A percentile compares a stretch with the other conserved stretches of the same genome.
These are phyloP conservation scores for Panicum miliaceum DNA, from an alignment of 176 grass and related monocot genomes.

Conservation along the genomic window DNA sequence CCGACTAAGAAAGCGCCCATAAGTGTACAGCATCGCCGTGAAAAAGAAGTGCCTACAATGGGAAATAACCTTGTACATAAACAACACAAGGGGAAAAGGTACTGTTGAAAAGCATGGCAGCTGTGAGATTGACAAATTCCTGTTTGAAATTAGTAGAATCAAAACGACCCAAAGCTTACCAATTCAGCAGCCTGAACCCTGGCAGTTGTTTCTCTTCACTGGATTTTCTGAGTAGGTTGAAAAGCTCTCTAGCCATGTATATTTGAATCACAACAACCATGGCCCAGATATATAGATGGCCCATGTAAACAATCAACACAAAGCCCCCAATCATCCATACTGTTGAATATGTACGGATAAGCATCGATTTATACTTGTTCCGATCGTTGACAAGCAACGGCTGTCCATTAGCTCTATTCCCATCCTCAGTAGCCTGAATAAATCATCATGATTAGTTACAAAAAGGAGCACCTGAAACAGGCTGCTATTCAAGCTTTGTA, in stretches of 20 bases:
- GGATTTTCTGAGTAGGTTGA: constrained; percentile 86
- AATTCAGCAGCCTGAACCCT: constrained; percentile 95
- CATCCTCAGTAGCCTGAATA: constrained; percentile 69
- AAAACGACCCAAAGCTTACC: constrained; percentile 49
- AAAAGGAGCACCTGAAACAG: constrained; percentile 9
- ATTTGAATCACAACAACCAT: constrained; percentile 99
- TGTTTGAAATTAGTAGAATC: constrained; percentile 2
- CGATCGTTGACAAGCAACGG: constrained; percentile 88
- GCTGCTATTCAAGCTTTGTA: neutral
- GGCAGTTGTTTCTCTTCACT: constrained; percentile 93
- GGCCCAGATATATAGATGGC: constrained; percentile 97
- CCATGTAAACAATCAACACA: constrained; percentile 78
- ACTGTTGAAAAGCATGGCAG: neutral
- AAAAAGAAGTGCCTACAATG: constrained; percentile 97
- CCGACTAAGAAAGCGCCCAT: constrained; percentile 95
- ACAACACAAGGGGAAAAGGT: neutral
- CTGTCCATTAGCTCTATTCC: constrained; percentile 68
- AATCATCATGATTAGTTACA: neutral
- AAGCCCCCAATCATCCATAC: constrained; percentile 97
- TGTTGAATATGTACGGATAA: constrained; percentile 95
- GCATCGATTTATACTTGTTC: constrained; percentile 97
- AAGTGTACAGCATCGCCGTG: constrained; percentile 96
- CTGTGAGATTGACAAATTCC: neutral
- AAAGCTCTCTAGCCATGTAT: constrained; percentile 95
- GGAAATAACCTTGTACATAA: constrained; percentile 26